Evolutionary conservation across 108 stramenopile species (phyloP), one percentile per base, ranked within the genome.

Genomic region (Mayamaea pseudoterrestris): DNA sequence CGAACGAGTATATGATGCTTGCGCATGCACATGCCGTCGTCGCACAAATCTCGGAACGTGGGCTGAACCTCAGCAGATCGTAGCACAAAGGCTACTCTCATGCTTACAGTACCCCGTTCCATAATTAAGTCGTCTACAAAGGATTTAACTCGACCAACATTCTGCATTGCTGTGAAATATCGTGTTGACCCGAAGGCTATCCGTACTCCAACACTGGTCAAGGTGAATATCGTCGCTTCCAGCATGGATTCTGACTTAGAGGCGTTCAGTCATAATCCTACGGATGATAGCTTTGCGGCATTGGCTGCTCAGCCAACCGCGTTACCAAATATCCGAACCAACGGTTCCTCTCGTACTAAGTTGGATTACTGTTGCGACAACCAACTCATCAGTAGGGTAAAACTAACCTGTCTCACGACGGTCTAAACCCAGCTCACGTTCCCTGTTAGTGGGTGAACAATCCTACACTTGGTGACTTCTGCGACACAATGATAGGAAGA

Each of bases 311-410:
- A 81, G 69, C 77, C 77, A 87, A 81, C 80, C 67, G 73, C 75
- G 73, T 83, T 80, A 89, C 87, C 92, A 89, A 93, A 66, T 88
- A 84, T 89, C 86, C 73, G 83, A 88, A 86, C 83, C 91, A 93
- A 88, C 83, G 87, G 84, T 93, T 93, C 91, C 87, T 93, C 91
- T 93, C 84, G 91, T 89, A 93, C 91, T 89, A 93, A 93, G 84
- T 86, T 93, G 82, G 81, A 93, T 89, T 93, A 89, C 86, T 88
- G 80, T 85, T 63, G 71, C 79, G 78, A 77, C 85, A 85, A 81
- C 83, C 42, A 63, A 60, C 42, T 74, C 74, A 80, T 80, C 80
- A 86, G 81, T 76, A 90, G 84, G 84, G 82, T 84, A 91, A 82
- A 84, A 86, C 85, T 85, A 85, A 88, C 78, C 85, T 88, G 93